phyloP scores from a whole-genome alignment of 768 basidiomycete genomes.

The Coprinopsis marcescibilis region DNA sequence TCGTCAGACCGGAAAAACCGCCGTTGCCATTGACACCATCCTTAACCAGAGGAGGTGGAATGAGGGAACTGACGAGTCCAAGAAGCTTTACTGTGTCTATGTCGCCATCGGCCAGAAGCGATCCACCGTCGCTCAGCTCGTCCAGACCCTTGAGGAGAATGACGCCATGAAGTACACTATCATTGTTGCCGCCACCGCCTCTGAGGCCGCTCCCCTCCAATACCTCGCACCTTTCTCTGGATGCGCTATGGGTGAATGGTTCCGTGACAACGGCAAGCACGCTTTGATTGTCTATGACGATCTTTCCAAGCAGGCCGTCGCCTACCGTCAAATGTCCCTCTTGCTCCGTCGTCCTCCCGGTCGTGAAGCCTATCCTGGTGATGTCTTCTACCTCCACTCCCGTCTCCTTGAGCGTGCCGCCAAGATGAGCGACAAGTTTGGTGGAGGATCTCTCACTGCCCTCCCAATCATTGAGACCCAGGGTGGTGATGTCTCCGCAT shows the following conservation, averaged over 20 bases:
- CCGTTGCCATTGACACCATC: constrained; percentile 99
- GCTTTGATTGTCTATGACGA: constrained; percentile 99
- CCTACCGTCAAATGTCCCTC: constrained; percentile 99
- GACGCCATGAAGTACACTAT: constrained; percentile 99
- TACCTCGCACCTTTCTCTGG: constrained; percentile 99
- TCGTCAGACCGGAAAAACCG: constrained; percentile 99
- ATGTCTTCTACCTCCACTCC: constrained; percentile 99
- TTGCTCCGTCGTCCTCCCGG: constrained; percentile 99
- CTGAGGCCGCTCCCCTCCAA: constrained; percentile 97
- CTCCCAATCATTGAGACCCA: constrained; percentile 99
- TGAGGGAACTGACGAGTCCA: constrained; percentile 90
- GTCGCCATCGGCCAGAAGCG: constrained; percentile 99
- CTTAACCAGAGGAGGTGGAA: constrained; percentile 99
- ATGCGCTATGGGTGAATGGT: constrained; percentile 99
- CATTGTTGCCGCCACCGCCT: constrained; percentile 98
- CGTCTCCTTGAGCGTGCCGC: constrained; percentile 99
- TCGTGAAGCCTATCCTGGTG: constrained; percentile 99
- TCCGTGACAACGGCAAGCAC: constrained; percentile 99
- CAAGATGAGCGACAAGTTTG: constrained; percentile 99
- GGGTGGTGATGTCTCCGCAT: constrained; percentile 99
- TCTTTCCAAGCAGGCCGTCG: constrained; percentile 99
- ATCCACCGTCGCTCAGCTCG: constrained; percentile 98
- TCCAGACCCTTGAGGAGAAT: constrained; percentile 99
- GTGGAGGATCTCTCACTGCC: constrained; percentile 97
- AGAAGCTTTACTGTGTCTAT: constrained; percentile 99